These are phyloP conservation scores for Backusella psychrophila DNA, from an alignment of 192 early-diverging fungal genomes.

Conservation along the genomic window DNA sequence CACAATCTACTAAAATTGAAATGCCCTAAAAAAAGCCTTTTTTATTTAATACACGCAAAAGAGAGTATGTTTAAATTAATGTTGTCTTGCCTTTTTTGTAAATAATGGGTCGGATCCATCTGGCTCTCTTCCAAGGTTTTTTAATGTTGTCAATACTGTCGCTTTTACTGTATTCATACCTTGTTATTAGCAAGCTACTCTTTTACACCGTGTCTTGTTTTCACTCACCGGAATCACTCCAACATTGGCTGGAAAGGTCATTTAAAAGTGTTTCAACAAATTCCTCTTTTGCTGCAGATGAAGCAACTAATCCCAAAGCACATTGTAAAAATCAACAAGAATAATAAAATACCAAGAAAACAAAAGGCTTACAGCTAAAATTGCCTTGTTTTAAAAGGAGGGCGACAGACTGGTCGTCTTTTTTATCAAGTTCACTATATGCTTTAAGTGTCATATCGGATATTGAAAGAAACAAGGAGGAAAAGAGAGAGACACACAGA, in stretches of 20 bases:
- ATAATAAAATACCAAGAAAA: background rate
- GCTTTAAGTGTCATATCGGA: background rate
- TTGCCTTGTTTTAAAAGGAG: background rate
- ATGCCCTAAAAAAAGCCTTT: constrained; percentile 32
- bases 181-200: background rate
- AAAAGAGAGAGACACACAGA: background rate
- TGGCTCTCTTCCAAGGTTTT: constrained; percentile 56
- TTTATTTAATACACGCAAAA: background rate
- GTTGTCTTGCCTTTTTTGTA: constrained; percentile 34
- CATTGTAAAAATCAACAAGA: background rate
- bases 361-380: background rate
- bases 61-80: background rate
- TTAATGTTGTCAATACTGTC: constrained; percentile 52
- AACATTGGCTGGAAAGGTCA: background rate
- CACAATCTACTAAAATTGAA: constrained; percentile 30
- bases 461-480: background rate
- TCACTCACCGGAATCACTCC: background rate
- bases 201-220: background rate
- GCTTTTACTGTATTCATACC: constrained; percentile 37
- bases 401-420: background rate
- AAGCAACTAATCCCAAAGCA: background rate
- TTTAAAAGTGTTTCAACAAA: background rate
- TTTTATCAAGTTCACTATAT: background rate
- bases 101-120: constrained; percentile 58
- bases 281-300: constrained; percentile 1